Percentiles rank a stretch among this genome's conserved stretches.
phyloP scores from a whole-genome alignment of 805 yeast species.

The Candida caryicola region DNA sequence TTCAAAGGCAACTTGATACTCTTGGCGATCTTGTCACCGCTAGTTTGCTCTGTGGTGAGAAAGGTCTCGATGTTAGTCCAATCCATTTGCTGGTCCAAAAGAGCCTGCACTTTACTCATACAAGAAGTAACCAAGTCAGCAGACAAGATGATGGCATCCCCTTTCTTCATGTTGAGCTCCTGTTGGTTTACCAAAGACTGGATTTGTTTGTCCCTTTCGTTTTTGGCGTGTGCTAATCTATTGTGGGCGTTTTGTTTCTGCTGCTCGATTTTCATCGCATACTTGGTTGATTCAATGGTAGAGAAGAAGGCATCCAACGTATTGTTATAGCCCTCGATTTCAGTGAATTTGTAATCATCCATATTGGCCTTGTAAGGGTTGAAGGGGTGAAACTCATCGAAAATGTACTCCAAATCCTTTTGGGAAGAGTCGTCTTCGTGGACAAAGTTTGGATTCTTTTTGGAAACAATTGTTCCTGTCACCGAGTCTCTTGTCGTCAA shows the following conservation, averaged over 20 bases:
- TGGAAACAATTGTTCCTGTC: constrained; percentile 64
- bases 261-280: constrained; percentile 68
- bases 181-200: constrained; percentile 64
- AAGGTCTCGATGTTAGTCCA: constrained; percentile 86
- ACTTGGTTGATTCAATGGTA: constrained; percentile 76
- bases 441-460: constrained; percentile 50
- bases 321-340: constrained; percentile 66
- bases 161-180: constrained; percentile 60
- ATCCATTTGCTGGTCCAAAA: constrained; percentile 84
- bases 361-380: constrained; percentile 43
- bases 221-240: constrained; percentile 69
- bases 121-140: constrained; percentile 74
- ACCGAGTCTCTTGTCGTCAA: constrained; percentile 30
- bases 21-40: constrained; percentile 63
- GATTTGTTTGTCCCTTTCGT: constrained; percentile 69
- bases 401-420: constrained; percentile 47
- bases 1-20: constrained; percentile 66
- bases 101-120: constrained; percentile 58
- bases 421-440: constrained; percentile 24
- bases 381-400: constrained; percentile 72
- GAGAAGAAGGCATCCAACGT: constrained; percentile 85
- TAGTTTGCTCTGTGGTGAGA: constrained; percentile 63
- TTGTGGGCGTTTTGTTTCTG: constrained; percentile 75
- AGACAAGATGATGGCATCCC: constrained; percentile 66
- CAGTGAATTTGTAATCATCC: constrained; percentile 37